Evolutionary conservation across 1,139 yeast species (phyloP).

Genomic region (Taphrina populina): DNA sequence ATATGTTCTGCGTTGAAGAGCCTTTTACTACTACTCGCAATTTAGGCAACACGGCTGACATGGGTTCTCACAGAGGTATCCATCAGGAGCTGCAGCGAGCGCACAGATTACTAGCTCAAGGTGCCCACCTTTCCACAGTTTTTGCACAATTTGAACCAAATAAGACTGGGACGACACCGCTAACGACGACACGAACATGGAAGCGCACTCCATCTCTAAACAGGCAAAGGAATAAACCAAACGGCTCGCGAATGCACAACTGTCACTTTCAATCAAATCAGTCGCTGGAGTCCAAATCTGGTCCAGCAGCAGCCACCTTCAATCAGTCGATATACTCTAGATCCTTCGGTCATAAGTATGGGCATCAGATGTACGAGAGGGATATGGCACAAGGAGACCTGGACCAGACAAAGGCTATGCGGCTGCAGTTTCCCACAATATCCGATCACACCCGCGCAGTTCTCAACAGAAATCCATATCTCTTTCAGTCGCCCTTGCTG

Average conservation of each 20-base stretch:
- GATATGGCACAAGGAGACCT: too few relatives aligned
- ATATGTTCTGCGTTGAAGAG: conserved; percentile 41
- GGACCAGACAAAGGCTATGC: not conserved
- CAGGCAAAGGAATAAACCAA: not conserved
- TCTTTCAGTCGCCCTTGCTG: not conserved
- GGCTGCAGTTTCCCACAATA: conserved; percentile 4
- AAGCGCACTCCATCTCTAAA: not conserved
- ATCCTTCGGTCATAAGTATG: too few relatives aligned
- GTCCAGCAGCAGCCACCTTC: too few relatives aligned
- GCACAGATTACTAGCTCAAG: conserved; percentile 37
- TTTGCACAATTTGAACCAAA: not conserved
- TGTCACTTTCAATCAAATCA: not conserved
- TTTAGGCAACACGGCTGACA: conserved; percentile 42
- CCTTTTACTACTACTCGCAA: conserved; percentile 40
- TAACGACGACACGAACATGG: not conserved
- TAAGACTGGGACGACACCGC: not conserved
- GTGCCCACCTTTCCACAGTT: not conserved
- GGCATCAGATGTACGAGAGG: too few relatives aligned
- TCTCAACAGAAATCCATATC: not conserved
- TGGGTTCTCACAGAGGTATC: conserved; percentile 40
- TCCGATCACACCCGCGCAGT: not conserved
- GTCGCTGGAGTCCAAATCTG: not conserved
- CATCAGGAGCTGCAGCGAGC: conserved; percentile 41
- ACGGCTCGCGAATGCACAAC: not conserved
- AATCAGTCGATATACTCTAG: too few relatives aligned